A percentile compares a stretch with the other conserved stretches of the same genome.
Evolutionary conservation across 2,329 filamentous ascomycete genomes (phyloP).

Genomic region (Bipolaris zeicola): DNA sequence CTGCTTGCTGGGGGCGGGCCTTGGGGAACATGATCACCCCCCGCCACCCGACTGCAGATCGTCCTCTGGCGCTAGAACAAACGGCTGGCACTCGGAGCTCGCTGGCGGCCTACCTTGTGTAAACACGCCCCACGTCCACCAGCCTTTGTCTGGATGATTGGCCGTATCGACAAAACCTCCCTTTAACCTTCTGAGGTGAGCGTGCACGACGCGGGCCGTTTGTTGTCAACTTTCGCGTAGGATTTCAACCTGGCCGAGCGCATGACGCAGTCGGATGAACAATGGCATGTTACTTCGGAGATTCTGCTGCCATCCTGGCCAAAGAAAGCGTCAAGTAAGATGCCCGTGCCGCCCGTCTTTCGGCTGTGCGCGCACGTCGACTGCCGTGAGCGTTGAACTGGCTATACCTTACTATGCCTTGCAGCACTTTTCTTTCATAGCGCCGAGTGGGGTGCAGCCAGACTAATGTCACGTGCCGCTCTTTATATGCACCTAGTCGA

Average conservation of each 20-base stretch:
- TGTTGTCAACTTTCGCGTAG: neutral
- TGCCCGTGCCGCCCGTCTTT: conserved; percentile 10
- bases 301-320: conserved; percentile 6
- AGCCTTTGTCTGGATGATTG: conserved; percentile 10
- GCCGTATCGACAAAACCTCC: conserved; percentile 9
- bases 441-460: neutral
- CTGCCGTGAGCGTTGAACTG: conserved; percentile 1
- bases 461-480: neutral
- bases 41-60: conserved; percentile 30
- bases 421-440: conserved; percentile 3
- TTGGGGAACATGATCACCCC: conserved; percentile 7
- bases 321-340: neutral
- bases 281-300: conserved; percentile 1
- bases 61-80: conserved; percentile 35
- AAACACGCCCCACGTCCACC: conserved; percentile 32
- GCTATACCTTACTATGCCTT: neutral
- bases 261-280: neutral
- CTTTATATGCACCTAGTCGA: neutral
- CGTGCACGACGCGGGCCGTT: conserved; percentile 12
- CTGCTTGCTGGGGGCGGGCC: conserved; percentile 1
- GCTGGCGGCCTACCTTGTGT: conserved; percentile 18
- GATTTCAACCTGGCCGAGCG: neutral
- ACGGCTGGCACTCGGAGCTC: conserved; percentile 40
- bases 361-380: neutral
- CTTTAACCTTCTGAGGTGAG: conserved; percentile 12